Percentiles rank a stretch among this genome's conserved stretches.
These are phyloP conservation scores for Plenodomus lindquistii DNA, from an alignment of 2,329 filamentous ascomycete species.

Conservation along the genomic window DNA sequence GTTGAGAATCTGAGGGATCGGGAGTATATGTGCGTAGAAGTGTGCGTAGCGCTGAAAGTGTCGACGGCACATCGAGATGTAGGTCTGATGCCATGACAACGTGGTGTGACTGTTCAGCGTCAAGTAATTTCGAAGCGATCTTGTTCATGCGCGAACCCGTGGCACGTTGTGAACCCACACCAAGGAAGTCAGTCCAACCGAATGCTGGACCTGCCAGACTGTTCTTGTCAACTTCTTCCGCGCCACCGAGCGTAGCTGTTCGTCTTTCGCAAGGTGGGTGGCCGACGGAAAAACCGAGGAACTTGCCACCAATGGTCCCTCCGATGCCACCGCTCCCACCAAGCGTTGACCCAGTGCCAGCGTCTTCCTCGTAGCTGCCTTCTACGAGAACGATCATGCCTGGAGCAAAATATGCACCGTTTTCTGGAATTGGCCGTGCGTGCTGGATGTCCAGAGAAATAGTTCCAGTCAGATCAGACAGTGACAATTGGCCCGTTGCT, in stretches of 20 bases:
- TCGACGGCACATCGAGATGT: slow-evolving; percentile 81
- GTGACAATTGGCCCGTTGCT: slow-evolving; percentile 78
- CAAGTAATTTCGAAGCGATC: slow-evolving; percentile 71
- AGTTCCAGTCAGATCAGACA: slow-evolving; percentile 86
- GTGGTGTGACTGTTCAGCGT: slow-evolving; percentile 47
- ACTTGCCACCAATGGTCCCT: slow-evolving; percentile 87
- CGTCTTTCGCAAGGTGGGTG: slow-evolving; percentile 90
- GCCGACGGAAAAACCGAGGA: slow-evolving; percentile 87
- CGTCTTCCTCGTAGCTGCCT: slow-evolving; percentile 94
- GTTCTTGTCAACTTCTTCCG: slow-evolving; percentile 51
- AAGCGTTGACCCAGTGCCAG: slow-evolving; percentile 59
- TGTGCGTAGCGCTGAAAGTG: slow-evolving; percentile 77
- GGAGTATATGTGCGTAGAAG: slow-evolving; percentile 74
- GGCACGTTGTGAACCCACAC: slow-evolving; percentile 85
- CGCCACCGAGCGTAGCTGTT: slow-evolving; percentile 73
- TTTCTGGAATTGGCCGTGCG: slow-evolving; percentile 78
- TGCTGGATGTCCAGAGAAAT: slow-evolving; percentile 83
- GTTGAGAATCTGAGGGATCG: slow-evolving; percentile 57
- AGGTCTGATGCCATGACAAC: slow-evolving; percentile 83
- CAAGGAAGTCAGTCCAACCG: slow-evolving; percentile 96
- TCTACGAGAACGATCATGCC: slow-evolving; percentile 97
- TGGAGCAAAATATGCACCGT: slow-evolving; percentile 88
- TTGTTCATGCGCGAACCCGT: slow-evolving; percentile 81
- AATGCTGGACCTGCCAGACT: slow-evolving; percentile 57
- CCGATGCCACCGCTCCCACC: slow-evolving; percentile 82